These are phyloP conservation scores for Microdochium bolleyi DNA, from an alignment of 2,329 filamentous ascomycete genomes.

Conservation along the genomic window DNA sequence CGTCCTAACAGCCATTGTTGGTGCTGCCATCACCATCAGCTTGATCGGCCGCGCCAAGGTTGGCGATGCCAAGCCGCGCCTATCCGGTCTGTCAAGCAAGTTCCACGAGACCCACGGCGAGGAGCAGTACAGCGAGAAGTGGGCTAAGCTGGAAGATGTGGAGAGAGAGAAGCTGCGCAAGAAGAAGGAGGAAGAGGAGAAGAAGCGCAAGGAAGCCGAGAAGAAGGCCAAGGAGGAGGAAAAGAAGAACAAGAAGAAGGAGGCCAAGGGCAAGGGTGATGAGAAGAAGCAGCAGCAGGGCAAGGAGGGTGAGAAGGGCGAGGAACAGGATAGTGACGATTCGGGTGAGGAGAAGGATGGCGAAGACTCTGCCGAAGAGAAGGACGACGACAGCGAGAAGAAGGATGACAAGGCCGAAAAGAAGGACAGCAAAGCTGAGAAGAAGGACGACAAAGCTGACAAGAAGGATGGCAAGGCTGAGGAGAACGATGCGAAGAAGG, in stretches of 20 bases:
- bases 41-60: slow-evolving; percentile 79
- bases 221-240: slow-evolving; percentile 19
- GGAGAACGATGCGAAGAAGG: slow-evolving; percentile 8
- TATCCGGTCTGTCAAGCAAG: slow-evolving; percentile 28
- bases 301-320: slow-evolving; percentile 20
- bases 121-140: slow-evolving; percentile 30
- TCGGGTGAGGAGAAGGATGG: slow-evolving; percentile 3
- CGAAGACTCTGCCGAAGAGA: slow-evolving; percentile 1
- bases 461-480: slow-evolving; percentile 7
- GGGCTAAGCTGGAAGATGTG: slow-evolving; percentile 34
- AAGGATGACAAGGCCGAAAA: slow-evolving; percentile 15
- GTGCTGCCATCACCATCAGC: slow-evolving; percentile 70
- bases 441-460: slow-evolving; percentile 14
- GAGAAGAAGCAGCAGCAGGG: slow-evolving; percentile 24
- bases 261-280: slow-evolving; percentile 5
- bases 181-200: slow-evolving; percentile 30
- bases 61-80: slow-evolving; percentile 26
- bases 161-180: slow-evolving; percentile 28
- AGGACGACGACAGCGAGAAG: slow-evolving; percentile 9
- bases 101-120: slow-evolving; percentile 25
- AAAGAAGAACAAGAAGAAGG: slow-evolving; percentile 11
- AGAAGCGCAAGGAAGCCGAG: slow-evolving; percentile 23
- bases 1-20: slow-evolving; percentile 84
- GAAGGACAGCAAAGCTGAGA: slow-evolving; percentile 6
- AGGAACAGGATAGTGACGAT: slow-evolving; percentile 20